Base-by-base conservation (phyloP, 2,329 filamentous ascomycete genomes). In the Alternaria novae-zelandiae region DNA sequence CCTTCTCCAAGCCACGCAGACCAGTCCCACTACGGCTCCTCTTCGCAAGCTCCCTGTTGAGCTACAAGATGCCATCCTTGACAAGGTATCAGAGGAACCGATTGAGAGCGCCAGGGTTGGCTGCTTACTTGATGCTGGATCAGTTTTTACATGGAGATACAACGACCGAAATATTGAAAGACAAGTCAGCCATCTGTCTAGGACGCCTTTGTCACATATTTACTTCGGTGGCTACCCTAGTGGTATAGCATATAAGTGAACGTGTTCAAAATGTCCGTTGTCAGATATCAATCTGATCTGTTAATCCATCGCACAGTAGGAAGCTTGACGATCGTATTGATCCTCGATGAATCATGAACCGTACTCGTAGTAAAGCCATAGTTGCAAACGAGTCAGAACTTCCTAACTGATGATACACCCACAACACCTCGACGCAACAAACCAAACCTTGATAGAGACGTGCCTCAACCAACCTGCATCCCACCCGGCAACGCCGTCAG, bases 61-160 rank as follows among this genome's bases (percentile, higher is more conserved):
- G 63, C 57, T 72, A 11, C 70, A 74, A 63, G 64, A 69, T 66
- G 54, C 59, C 57, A 70, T 72, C 49, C 57, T 74, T 55, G 54
- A 65, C 41, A 59, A 66, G 43, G 63, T 66, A 62, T 72, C 69
- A 45, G 65, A 44, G 17, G 65, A 64, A 56, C 62, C 59, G 46
- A 61, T 72, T 62, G 67, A 71, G 49, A 60, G 66, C 28, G 69
- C 70, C 28, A 64, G 61, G 46, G 28, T 71, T 57, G 70, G 63
- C 57, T 72, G 71, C 59, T 11, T 65, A 23, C 59, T 72, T 26
- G 54, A 68, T 32, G 44, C 61, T 54, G 70, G 67, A 21, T 64
- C 67, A 20, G 61, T 63, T 61, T 72, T 71, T 44, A 43, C 45
- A 51, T 74, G 70, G 70, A 64, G 45, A 43, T 57, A 61, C 58